A percentile compares a stretch with the other conserved stretches of the same genome.
These are phyloP conservation scores for Pseudogymnoascus sp. DNA, from an alignment of 2,329 filamentous ascomycete genomes.

Conservation along the genomic window DNA sequence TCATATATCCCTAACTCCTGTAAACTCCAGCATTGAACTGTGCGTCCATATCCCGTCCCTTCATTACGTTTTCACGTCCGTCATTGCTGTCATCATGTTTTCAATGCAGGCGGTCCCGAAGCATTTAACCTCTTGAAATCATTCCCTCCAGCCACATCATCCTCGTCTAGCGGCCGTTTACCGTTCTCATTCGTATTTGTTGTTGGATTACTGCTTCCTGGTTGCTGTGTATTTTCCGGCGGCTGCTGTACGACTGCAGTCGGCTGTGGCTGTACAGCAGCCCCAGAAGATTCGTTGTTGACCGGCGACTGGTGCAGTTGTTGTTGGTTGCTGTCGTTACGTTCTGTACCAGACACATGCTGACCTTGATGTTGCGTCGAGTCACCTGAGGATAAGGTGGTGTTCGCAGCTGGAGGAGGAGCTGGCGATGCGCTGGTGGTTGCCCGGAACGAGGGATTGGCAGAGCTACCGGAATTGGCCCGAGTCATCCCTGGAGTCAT, in stretches of 20 bases:
- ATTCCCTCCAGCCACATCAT: slow-evolving; percentile 12
- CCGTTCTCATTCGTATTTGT: slow-evolving; percentile 13
- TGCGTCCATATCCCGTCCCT: slow-evolving; percentile 1
- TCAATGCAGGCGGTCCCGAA: slow-evolving; percentile 18
- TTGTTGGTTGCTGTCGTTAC: background rate
- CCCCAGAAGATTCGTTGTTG: background rate
- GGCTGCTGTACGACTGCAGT: background rate
- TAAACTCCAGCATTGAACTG: background rate
- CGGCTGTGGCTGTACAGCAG: background rate
- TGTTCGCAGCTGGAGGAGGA: slow-evolving; percentile 20
- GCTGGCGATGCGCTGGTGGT: slow-evolving; percentile 16
- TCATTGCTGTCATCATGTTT: slow-evolving; percentile 15
- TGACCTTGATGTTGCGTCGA: background rate
- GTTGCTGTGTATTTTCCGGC: background rate
- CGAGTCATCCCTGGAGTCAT: slow-evolving; percentile 21
- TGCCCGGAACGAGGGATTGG: slow-evolving; percentile 12
- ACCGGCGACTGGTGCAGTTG: background rate
- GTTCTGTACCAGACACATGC: background rate
- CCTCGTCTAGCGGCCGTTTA: slow-evolving; percentile 22
- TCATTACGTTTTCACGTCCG: slow-evolving; percentile 3
- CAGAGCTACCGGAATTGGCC: slow-evolving; percentile 21
- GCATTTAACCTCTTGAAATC: slow-evolving; percentile 19
- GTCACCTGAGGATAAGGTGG: slow-evolving; percentile 4
- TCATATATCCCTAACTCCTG: slow-evolving; percentile 7
- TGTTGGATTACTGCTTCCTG: background rate